A percentile compares a stretch with the other conserved stretches of the same genome.
phyloP scores from a whole-genome alignment of 176 grass and related monocot species.

The Tillandsia fasciculata region DNA sequence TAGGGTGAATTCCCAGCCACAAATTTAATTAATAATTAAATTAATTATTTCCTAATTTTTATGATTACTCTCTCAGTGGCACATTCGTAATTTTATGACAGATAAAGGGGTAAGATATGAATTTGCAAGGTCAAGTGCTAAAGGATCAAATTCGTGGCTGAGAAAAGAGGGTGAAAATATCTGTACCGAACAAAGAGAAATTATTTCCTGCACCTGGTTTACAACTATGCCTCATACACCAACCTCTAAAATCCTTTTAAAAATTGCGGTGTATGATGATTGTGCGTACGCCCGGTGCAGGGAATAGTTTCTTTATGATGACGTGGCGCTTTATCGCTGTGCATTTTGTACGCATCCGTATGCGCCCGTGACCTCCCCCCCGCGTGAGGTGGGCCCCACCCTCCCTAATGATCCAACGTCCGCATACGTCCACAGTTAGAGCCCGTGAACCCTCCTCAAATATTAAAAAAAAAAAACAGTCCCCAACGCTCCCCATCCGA shows the following conservation, averaged over 20 bases:
- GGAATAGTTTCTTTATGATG: neutral
- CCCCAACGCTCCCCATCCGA: neutral
- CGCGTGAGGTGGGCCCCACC: slow-evolving; percentile 7
- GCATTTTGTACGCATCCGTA: neutral
- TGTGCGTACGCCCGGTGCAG: no score
- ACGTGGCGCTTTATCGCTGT: neutral
- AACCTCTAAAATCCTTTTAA: no score
- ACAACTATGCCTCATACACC: no score
- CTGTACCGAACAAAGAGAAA: neutral
- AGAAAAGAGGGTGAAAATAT: neutral
- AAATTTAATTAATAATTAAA: neutral
- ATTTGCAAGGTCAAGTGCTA: neutral
- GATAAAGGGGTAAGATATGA: neutral
- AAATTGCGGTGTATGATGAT: no score
- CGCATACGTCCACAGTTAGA: neutral
- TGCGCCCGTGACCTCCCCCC: slow-evolving; percentile 5
- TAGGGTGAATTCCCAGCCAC: neutral
- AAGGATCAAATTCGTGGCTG: slow-evolving; percentile 15
- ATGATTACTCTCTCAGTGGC: neutral
- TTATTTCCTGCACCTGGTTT: neutral
- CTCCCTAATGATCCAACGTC: neutral
- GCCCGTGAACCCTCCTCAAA: neutral
- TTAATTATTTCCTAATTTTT: neutral
- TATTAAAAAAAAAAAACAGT: neutral
- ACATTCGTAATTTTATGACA: neutral